These are phyloP conservation scores for Neopestalotiopsis sp. DNA, from an alignment of 2,329 filamentous ascomycete species.

Conservation along the genomic window DNA sequence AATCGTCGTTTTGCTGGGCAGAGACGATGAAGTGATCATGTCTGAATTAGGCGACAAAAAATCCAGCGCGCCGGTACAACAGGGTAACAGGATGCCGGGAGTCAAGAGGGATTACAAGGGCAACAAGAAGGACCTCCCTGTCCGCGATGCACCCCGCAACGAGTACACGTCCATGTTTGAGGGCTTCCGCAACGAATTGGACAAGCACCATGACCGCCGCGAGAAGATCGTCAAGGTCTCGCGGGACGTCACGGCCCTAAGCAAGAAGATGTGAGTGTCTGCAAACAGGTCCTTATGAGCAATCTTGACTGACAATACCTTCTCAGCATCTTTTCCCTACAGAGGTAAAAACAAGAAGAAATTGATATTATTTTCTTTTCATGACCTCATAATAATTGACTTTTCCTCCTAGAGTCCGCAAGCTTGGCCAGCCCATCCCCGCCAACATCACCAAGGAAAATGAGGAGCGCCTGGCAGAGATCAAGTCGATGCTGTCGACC, in stretches of 20 bases:
- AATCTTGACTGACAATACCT: not conserved
- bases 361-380: conserved; percentile 9
- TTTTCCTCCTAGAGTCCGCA: conserved; percentile 61
- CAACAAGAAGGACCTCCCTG: conserved; percentile 46
- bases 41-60: not conserved
- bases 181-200: conserved; percentile 83
- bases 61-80: not conserved
- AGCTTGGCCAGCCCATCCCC: conserved; percentile 68
- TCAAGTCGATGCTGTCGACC: conserved; percentile 69
- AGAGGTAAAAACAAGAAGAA: conserved; percentile 61
- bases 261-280: conserved; percentile 87
- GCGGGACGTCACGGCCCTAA: conserved; percentile 88
- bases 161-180: conserved; percentile 80
- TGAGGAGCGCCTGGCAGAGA: conserved; percentile 71
- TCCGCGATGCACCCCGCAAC: conserved; percentile 43
- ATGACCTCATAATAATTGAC: conserved; percentile 9
- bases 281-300: not conserved
- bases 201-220: conserved; percentile 91
- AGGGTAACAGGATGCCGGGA: conserved; percentile 42
- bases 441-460: conserved; percentile 73
- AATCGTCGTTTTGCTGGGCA: not conserved
- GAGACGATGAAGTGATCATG: not conserved
- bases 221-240: conserved; percentile 91
- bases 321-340: conserved; percentile 81
- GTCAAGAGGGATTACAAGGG: conserved; percentile 62